Evolutionary conservation across 108 stramenopile genomes (phyloP).

Genomic region (Skeletonema potamos): DNA sequence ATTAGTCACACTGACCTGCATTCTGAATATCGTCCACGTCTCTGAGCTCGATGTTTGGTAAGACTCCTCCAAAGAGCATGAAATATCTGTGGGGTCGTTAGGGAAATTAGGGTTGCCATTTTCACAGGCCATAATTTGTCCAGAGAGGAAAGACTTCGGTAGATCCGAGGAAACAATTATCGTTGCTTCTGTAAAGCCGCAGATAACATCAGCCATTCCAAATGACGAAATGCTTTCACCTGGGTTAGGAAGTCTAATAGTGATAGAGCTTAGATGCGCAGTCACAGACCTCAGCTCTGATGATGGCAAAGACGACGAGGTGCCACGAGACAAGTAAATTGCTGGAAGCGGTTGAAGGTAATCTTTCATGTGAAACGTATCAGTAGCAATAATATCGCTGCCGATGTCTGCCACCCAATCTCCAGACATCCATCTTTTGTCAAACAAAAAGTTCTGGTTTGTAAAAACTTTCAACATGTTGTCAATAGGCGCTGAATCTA

Average conservation of each 20-base stretch:
- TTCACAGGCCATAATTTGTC: slow-evolving; percentile 51
- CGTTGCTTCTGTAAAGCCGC: slow-evolving; percentile 49
- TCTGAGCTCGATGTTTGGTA: slow-evolving; percentile 22
- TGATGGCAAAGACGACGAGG: slow-evolving; percentile 46
- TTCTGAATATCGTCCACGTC: slow-evolving; percentile 51
- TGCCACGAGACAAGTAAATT: not conserved
- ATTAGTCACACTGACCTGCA: slow-evolving; percentile 54
- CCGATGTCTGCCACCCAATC: slow-evolving; percentile 61
- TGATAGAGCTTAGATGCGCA: slow-evolving; percentile 49
- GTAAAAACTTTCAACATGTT: slow-evolving; percentile 35
- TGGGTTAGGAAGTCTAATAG: slow-evolving; percentile 54
- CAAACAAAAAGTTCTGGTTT: slow-evolving; percentile 40
- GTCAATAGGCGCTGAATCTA: slow-evolving; percentile 44
- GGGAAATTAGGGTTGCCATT: slow-evolving; percentile 51
- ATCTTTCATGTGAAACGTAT: slow-evolving; percentile 40
- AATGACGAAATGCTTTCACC: slow-evolving; percentile 47
- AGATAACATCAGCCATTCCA: slow-evolving; percentile 51
- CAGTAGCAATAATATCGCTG: slow-evolving; percentile 53
- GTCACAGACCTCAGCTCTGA: slow-evolving; percentile 69
- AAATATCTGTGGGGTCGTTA: slow-evolving; percentile 67
- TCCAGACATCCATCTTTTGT: slow-evolving; percentile 66
- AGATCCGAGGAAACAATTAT: slow-evolving; percentile 62
- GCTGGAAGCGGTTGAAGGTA: slow-evolving; percentile 56
- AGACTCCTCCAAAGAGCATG: slow-evolving; percentile 35
- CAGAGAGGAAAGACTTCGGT: slow-evolving; percentile 66